Evolutionary conservation across 805 yeast species (phyloP), one percentile per base, ranked within the genome.

Genomic region (Metschnikowia dekortorum): DNA sequence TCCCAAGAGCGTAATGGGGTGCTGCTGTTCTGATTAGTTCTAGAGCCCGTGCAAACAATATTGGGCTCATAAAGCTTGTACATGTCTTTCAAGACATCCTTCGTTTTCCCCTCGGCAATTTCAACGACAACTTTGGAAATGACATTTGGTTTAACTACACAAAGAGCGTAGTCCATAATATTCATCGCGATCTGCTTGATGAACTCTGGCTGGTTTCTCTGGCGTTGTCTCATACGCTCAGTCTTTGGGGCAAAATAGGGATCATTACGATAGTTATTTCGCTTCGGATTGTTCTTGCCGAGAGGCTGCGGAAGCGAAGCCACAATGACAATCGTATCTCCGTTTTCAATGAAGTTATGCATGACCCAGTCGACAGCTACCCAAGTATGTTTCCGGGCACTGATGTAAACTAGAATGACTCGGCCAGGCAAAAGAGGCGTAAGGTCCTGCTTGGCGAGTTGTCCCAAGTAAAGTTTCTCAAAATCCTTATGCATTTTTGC

Each of bases 351-450:
- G 10, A 84, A 67, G 39, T 73, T 68, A 43, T 72, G 73, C 48
- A 86, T 66, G 6, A 81, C 70, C 84, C 87, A 87, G 63, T 87
- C 96, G 29, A 87, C 65, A 1, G 89, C 83, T 9, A 85, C 89
- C 96, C 96, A 87, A 0, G 94, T 84, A 68, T 87, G 92, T 49
- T 71, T 75, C 52, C 92, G 70, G 2, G 89, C 95, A 56, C 83
- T 75, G 31, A 87, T 71, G 61, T 85, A 85, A 30, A 84, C 82
- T 62, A 87, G 61, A 5, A 86, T 71, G 1, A 77, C 76, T 58
- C 90, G 71, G 36, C 72, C 70, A 0, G 82, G 82, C 41, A 81
- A 63, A 0, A 75, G 71, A 0, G 80, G 78, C 13, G 55, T 55
- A 22, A 61, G 46, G 30, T 59, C 59, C 29, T 57, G 53, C 16